Evolutionary conservation across 108 stramenopile genomes (phyloP).

Genomic region (Nitzschia sp.): DNA sequence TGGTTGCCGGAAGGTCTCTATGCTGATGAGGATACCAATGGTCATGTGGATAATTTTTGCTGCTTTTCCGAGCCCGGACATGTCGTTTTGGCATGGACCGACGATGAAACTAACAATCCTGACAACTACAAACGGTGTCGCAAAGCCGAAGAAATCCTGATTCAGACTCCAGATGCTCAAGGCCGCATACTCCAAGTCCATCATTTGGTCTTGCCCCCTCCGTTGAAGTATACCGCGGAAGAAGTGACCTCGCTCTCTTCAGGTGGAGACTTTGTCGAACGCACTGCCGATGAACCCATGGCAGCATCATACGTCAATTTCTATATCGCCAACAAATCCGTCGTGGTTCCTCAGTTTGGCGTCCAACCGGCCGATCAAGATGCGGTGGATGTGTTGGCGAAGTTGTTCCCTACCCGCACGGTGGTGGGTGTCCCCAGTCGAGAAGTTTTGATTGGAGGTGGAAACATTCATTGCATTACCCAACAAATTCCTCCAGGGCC

Average conservation of each 20-base stretch:
- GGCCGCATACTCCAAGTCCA: conserved; percentile 36
- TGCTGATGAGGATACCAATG: conserved; percentile 74
- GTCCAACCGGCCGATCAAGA: conserved; percentile 33
- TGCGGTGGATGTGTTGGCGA: conserved; percentile 48
- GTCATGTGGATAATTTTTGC: conserved; percentile 76
- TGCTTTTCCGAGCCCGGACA: conserved; percentile 66
- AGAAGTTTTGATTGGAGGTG: conserved; percentile 77
- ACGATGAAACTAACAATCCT: conserved; percentile 38
- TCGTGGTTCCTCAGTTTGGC: conserved; percentile 68
- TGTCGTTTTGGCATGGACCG: conserved; percentile 66
- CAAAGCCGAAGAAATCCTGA: conserved; percentile 43
- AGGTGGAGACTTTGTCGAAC: conserved; percentile 5
- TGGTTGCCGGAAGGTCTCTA: conserved; percentile 66
- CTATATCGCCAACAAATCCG: conserved; percentile 69
- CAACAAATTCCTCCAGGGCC: conserved; percentile 52
- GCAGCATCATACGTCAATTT: conserved; percentile 81
- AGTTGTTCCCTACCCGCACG: conserved; percentile 48
- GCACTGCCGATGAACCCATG: conserved; percentile 43
- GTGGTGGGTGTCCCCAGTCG: conserved; percentile 63
- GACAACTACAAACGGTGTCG: conserved; percentile 51
- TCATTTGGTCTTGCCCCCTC: conserved; percentile 50
- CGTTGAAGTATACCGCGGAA: conserved; percentile 35
- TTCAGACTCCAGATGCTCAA: conserved; percentile 46
- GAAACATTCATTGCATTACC: conserved; percentile 87
- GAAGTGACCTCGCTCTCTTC: conserved; percentile 37